A percentile compares a stretch with the other conserved stretches of the same genome.
Conservation (phyloP, 805 yeast genomes). For the Kockiozyma suomiensis region DNA sequence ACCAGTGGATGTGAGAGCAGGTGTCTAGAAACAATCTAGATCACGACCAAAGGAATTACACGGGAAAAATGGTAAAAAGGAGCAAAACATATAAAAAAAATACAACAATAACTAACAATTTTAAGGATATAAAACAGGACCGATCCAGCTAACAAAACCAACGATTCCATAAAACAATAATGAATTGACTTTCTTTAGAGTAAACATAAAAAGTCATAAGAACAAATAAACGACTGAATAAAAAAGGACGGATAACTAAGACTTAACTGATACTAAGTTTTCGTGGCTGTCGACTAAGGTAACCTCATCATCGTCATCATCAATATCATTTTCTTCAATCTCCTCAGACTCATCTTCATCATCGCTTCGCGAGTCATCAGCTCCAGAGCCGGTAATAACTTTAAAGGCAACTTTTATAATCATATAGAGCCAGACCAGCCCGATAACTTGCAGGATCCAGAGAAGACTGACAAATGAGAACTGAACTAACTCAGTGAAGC, state of each 20-base stretch:
- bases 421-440: conserved; percentile 72
- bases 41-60: no score
- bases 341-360: conserved; percentile 56
- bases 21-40: neutral
- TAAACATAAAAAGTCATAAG: no score
- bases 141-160: neutral
- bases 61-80: no score
- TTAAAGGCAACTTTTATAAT: conserved; percentile 69
- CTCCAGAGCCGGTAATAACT: conserved; percentile 71
- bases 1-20: neutral
- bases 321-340: neutral
- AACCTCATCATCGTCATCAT: conserved; percentile 13
- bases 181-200: no score
- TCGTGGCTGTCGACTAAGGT: conserved; percentile 16
- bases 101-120: neutral
- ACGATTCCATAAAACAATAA: no score
- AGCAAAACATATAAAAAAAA: no score
- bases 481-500: conserved; percentile 43
- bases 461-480: conserved; percentile 57
- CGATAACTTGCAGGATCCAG: conserved; percentile 65
- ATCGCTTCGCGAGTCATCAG: conserved; percentile 87
- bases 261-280: neutral
- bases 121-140: neutral
- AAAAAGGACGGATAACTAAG: neutral
- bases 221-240: neutral